These are phyloP conservation scores for Saposhnikovia divaricata DNA, from an alignment of 129 eudicot species.

Conservation along the genomic window DNA sequence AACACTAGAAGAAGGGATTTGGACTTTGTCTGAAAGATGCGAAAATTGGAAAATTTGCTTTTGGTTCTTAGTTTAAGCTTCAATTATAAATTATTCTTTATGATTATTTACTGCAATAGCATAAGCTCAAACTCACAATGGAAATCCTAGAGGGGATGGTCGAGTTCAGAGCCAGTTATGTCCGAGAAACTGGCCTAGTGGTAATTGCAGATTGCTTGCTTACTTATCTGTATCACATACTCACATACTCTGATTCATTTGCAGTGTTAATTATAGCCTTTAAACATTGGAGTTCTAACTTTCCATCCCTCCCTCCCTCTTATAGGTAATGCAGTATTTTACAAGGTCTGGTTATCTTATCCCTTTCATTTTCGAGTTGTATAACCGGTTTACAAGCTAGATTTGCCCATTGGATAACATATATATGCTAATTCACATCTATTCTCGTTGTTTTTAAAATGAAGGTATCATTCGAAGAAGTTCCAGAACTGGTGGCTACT, in stretches of 20 bases:
- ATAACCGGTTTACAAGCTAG: not conserved
- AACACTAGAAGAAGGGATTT: constrained; percentile 53
- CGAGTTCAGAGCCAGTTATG: constrained; percentile 35
- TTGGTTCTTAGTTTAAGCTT: not conserved
- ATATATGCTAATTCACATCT: constrained; percentile 3
- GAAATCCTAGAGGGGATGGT: constrained; percentile 34
- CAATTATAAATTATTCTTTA: not conserved
- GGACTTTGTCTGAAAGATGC: constrained; percentile 50
- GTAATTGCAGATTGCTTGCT: not conserved
- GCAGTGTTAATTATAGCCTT: not conserved
- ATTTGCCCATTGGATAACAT: not conserved
- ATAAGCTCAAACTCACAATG: constrained; percentile 25
- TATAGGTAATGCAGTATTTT: constrained; percentile 56
- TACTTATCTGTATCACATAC: not conserved
- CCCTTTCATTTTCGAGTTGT: not conserved
- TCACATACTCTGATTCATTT: not conserved
- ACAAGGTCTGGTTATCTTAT: constrained; percentile 46
- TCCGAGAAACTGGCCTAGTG: constrained; percentile 38
- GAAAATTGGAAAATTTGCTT: constrained; percentile 57
- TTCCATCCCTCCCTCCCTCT: not conserved
- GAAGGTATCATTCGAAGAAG: constrained; percentile 96
- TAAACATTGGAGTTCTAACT: constrained; percentile 13
- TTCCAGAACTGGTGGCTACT: constrained; percentile 86
- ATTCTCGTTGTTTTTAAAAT: constrained; percentile 12
- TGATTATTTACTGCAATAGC: not conserved